Evolutionary conservation across 2,329 filamentous ascomycete genomes (phyloP).

Genomic region (Epichloe gansuensis): DNA sequence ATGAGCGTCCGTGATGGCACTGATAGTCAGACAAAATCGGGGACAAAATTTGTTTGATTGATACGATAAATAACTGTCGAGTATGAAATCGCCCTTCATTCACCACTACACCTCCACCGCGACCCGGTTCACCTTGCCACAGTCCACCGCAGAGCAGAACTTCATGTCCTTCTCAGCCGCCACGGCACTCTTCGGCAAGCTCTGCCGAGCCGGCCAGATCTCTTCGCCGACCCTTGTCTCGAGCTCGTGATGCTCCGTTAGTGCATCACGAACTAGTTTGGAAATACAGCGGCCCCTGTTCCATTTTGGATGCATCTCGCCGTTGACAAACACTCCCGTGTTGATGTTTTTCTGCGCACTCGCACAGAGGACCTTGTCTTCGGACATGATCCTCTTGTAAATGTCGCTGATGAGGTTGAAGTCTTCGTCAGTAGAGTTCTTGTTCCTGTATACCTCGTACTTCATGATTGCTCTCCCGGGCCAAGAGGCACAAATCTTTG

Average conservation of each 20-base stretch:
- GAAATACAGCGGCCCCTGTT: conserved; percentile 47
- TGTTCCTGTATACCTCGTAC: conserved; percentile 53
- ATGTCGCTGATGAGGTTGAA: conserved; percentile 45
- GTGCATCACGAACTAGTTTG: conserved; percentile 36
- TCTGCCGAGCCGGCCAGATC: conserved; percentile 39
- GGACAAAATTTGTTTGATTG: too few species aligned
- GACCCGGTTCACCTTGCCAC: conserved; percentile 15
- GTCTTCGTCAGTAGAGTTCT: conserved; percentile 43
- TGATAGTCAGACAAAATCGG: too few species aligned
- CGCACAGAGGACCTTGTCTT: conserved; percentile 52
- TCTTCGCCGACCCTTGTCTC: conserved; percentile 32
- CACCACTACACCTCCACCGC: conserved; percentile 1
- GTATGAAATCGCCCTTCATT: too few species aligned
- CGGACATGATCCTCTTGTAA: conserved; percentile 51
- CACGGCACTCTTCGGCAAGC: conserved; percentile 16
- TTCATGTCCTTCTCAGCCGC: conserved; percentile 16
- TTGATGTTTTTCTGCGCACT: conserved; percentile 49
- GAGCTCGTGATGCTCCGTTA: conserved; percentile 33
- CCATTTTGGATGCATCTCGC: conserved; percentile 49
- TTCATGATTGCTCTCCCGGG: conserved; percentile 40
- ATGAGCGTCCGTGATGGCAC: too few species aligned
- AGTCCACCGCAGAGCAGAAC: conserved; percentile 25
- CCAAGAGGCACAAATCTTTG: conserved; percentile 47
- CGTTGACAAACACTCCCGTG: conserved; percentile 48
- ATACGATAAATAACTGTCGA: too few species aligned